phyloP scores from a whole-genome alignment of 768 basidiomycete species.

The Phylloporus arenicola region DNA sequence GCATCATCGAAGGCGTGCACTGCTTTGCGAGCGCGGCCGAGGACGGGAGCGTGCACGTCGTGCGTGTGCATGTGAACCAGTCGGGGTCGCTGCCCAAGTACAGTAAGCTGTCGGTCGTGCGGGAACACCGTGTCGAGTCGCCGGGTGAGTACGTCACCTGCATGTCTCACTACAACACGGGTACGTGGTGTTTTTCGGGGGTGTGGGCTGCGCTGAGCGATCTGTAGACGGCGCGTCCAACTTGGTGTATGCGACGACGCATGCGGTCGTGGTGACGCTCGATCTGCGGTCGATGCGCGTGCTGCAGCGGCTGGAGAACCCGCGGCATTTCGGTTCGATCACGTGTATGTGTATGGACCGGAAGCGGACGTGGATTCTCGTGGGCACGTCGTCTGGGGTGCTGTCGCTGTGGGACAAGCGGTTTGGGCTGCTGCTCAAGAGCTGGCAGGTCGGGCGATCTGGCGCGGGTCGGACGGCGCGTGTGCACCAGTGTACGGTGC shows the following conservation, averaged over 20 bases:
- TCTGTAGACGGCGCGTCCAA: slow-evolving; percentile 67
- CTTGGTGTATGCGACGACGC: slow-evolving; percentile 81
- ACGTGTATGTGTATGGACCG: slow-evolving; percentile 80
- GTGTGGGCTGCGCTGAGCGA: background rate
- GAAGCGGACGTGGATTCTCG: slow-evolving; percentile 81
- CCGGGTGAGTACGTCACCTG: slow-evolving; percentile 78
- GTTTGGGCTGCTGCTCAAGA: slow-evolving; percentile 83
- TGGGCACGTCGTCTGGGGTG: slow-evolving; percentile 81
- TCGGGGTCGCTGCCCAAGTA: slow-evolving; percentile 77
- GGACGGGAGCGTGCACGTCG: slow-evolving; percentile 79
- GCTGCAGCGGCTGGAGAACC: slow-evolving; percentile 74
- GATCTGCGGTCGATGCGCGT: slow-evolving; percentile 84
- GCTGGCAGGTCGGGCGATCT: slow-evolving; percentile 71
- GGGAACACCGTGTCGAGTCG: slow-evolving; percentile 72
- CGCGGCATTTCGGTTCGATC: slow-evolving; percentile 81
- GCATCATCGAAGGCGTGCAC: slow-evolving; percentile 79
- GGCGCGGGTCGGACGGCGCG: slow-evolving; percentile 48
- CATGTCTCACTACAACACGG: slow-evolving; percentile 76
- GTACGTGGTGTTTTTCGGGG: slow-evolving; percentile 33
- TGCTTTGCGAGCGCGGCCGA: slow-evolving; percentile 87
- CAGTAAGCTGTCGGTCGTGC: slow-evolving; percentile 67
- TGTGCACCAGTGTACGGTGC: slow-evolving; percentile 71
- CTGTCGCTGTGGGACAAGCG: slow-evolving; percentile 93
- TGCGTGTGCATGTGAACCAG: slow-evolving; percentile 71
- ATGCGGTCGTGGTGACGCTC: slow-evolving; percentile 66